These are phyloP conservation scores for Biscogniauxia sp. DNA, from an alignment of 2,329 filamentous ascomycete species.

Conservation along the genomic window DNA sequence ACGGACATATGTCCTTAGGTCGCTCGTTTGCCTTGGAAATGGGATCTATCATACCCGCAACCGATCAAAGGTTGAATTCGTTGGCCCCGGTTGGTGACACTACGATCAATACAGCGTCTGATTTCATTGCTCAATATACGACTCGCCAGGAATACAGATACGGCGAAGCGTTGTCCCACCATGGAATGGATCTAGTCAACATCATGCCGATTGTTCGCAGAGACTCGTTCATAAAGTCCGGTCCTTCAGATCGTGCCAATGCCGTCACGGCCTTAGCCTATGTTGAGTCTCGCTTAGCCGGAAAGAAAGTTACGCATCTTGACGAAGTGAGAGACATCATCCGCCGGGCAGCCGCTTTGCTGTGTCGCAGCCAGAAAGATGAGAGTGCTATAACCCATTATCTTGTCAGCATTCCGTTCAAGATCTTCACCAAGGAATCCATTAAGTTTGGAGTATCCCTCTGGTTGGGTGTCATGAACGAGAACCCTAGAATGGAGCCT, in stretches of 20 bases:
- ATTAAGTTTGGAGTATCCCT: slow-evolving; percentile 94
- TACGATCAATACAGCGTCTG: slow-evolving; percentile 86
- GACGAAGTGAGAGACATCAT: slow-evolving; percentile 77
- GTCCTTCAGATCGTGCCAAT: slow-evolving; percentile 54
- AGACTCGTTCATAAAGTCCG: slow-evolving; percentile 50
- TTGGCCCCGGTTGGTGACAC: slow-evolving; percentile 73
- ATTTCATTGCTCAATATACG: slow-evolving; percentile 96
- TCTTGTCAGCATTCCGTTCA: slow-evolving; percentile 89
- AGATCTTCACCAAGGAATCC: slow-evolving; percentile 88
- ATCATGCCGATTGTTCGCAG: slow-evolving; percentile 56
- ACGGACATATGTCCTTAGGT: slow-evolving; percentile 88
- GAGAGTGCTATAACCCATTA: slow-evolving; percentile 80
- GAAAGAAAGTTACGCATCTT: slow-evolving; percentile 68
- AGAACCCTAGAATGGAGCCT: slow-evolving; percentile 85
- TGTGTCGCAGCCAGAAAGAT: slow-evolving; percentile 75
- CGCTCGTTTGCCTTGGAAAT: slow-evolving; percentile 93
- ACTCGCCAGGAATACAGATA: slow-evolving; percentile 94
- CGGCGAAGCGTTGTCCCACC: slow-evolving; percentile 70
- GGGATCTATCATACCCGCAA: slow-evolving; percentile 79
- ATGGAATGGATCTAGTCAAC: slow-evolving; percentile 63
- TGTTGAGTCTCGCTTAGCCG: slow-evolving; percentile 68
- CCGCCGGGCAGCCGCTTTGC: slow-evolving; percentile 77
- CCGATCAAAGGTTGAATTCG: slow-evolving; percentile 80
- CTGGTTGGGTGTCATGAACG: slow-evolving; percentile 96
- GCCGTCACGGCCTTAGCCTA: slow-evolving; percentile 66